These are phyloP conservation scores for Spergularia marina DNA, from an alignment of 148 eudicot genomes.

Conservation along the genomic window DNA sequence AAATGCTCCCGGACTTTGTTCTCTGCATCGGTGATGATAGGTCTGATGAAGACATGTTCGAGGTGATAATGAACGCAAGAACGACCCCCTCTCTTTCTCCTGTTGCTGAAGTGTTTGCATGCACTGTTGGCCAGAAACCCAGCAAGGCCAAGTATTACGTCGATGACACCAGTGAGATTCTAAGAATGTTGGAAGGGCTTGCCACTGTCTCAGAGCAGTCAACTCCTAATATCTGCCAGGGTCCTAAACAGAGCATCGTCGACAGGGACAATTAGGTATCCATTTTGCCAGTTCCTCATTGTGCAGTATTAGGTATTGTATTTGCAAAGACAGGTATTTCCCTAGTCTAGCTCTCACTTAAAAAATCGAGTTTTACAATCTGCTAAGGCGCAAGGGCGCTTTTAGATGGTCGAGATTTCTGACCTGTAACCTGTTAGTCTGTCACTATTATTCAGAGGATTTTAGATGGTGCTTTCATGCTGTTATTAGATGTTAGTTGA, in stretches of 20 bases:
- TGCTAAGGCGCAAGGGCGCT: too few relatives aligned
- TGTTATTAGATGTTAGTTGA: slow-evolving; percentile 11
- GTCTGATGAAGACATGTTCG: slow-evolving; percentile 89
- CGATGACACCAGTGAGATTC: slow-evolving; percentile 58
- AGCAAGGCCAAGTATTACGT: slow-evolving; percentile 78
- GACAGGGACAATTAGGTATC: slow-evolving; percentile 25
- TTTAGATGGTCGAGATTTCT: too few relatives aligned
- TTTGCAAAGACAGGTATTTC: too few relatives aligned
- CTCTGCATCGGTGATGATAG: slow-evolving; percentile 78
- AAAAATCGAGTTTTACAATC: too few relatives aligned
- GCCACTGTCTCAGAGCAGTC: slow-evolving; percentile 53
- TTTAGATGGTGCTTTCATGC: background rate
- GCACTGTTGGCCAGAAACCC: slow-evolving; percentile 81
- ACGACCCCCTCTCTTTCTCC: slow-evolving; percentile 56
- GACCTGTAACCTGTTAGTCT: too few relatives aligned
- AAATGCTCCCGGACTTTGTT: slow-evolving; percentile 75
- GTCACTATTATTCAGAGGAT: too few relatives aligned
- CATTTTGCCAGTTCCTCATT: background rate
- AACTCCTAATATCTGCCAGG: slow-evolving; percentile 13
- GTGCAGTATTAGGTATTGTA: slow-evolving; percentile 25
- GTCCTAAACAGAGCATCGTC: slow-evolving; percentile 25
- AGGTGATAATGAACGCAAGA: slow-evolving; percentile 58
- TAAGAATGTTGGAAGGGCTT: slow-evolving; percentile 64
- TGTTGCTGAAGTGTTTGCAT: slow-evolving; percentile 67
- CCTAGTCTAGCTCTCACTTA: too few relatives aligned